Base-by-base conservation (phyloP, 2,329 filamentous ascomycete species). In the Verticillium longisporum region DNA sequence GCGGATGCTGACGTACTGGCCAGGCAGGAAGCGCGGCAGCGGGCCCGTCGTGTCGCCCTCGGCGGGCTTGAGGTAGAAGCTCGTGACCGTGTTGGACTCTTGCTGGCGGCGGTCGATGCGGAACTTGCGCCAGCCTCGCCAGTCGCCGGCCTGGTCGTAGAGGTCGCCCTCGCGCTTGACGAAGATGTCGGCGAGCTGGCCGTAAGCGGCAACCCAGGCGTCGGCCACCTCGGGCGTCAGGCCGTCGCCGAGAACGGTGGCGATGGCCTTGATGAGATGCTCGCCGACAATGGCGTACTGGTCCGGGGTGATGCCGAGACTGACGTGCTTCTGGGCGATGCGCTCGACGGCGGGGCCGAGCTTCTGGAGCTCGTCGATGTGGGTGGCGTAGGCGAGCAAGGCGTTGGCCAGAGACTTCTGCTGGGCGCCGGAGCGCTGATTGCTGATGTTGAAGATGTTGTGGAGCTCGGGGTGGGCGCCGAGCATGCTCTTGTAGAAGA, bases 261-360 rank as follows among this genome's bases (percentile, higher is more conserved):
- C 83, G 74, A 93, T 88, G 1, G 89, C 87, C 57, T 80, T 82
- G 18, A 93, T 78, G 1, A 93, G 80, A 70, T 87, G 81, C 64
- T 83, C 80, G 53, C 88, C 90, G 1, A 93, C 89, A 36, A 91
- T 82, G 59, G 79, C 74, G 71, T 93, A 93, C 59, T 92, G 86
- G 26, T 86, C 87, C 0, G 89, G 80, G 65, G 79, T 76, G 68
- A 93, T 83, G 69, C 84, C 85, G n/a, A 93, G 80, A 1, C 85
- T 88, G 31, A 82, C 88, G 69, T 93, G 90, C 76, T 92, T 92
- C 68, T 92, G 85, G 61, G 87, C 88, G 65, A 94, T 92, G 68
- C 87, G 83, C 72, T 91, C 87, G 14, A 85, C 78, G 37, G 76
- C 77, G 36, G 82, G 78, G 13, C 72, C 72, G 4, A 92, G 78